Evolutionary conservation across 2,329 filamentous ascomycete species (phyloP).

Genomic region (Cercospora citrullina): DNA sequence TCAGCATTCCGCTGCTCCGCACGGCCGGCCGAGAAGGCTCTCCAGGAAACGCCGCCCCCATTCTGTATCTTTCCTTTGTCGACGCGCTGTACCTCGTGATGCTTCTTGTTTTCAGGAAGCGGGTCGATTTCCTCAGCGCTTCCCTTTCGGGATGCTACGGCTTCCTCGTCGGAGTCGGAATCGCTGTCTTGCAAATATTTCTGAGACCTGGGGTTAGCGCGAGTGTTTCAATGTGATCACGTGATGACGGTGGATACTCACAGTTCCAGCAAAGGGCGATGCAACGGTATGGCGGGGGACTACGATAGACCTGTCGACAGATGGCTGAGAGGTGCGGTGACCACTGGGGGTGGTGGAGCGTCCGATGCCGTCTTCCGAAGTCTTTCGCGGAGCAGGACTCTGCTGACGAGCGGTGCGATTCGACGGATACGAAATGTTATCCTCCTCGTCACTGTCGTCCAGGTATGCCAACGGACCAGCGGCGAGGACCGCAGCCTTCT

Average conservation of each 20-base stretch:
- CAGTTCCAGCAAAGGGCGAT: constrained; percentile 39
- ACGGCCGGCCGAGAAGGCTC: constrained; percentile 38
- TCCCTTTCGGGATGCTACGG: constrained; percentile 33
- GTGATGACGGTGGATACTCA: constrained; percentile 21
- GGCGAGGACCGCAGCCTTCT: constrained; percentile 32
- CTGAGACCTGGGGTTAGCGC: constrained; percentile 26
- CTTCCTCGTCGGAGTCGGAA: constrained; percentile 33
- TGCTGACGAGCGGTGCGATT: constrained; percentile 27
- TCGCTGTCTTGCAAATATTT: constrained; percentile 41
- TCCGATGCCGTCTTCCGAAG: constrained; percentile 22
- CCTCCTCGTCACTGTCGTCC: constrained; percentile 38
- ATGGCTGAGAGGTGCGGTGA: constrained; percentile 22
- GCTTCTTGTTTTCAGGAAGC: constrained; percentile 19
- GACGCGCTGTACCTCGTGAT: constrained; percentile 35
- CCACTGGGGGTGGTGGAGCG: constrained; percentile 33
- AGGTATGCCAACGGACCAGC: constrained; percentile 37
- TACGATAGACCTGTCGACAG: constrained; percentile 18
- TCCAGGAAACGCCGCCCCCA: constrained; percentile 39
- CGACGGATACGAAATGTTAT: constrained; percentile 15
- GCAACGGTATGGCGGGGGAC: constrained; percentile 37
- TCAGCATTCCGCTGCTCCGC: constrained; percentile 37
- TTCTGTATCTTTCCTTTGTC: constrained; percentile 36
- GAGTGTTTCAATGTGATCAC: constrained; percentile 15
- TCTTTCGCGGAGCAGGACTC: constrained; percentile 34
- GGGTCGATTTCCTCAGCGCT: constrained; percentile 27